Base-by-base conservation (phyloP, 2,329 filamentous ascomycete genomes). In the Emericellopsis cladophorae region DNA sequence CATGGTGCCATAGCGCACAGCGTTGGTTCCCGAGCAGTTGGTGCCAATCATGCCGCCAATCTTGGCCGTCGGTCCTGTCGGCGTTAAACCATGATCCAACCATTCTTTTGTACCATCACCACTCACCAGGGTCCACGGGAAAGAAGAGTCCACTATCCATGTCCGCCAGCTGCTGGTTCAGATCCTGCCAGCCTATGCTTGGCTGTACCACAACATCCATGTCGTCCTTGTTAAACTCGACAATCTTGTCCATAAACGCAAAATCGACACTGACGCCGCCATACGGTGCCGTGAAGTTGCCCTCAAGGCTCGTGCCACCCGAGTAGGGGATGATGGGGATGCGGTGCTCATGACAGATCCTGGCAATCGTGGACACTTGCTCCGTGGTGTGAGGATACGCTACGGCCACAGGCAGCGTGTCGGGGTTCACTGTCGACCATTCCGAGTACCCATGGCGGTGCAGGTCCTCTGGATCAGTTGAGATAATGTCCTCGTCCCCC, bases 161-260 rank as follows among this genome's bases (percentile, higher is more conserved):
- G 52, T 84, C 78, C 38, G 78, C 70, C 36, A 80, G 57, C 50
- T 76, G 64, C 48, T 82, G 77, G 52, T 95, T 95, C 43, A 95
- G 64, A 40, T 84, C 78, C 72, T 93, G 88, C 88, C 88, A 95
- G n/a, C 83, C 81, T 9, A 95, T 81, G 7, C 84, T 84, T 4
- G 89, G 89, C 57, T 95, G 89, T 4, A 95, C 87, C 5, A 94
- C 84, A 39, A 95, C 72, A 51, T 95, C 89, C 84, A 95, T 87
- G 56, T 95, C 89, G 4, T 85, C 81, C 49, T 84, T 80, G 57
- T 94, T 83, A 42, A 95, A 69, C 41, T 79, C 69, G 24, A 95
- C 50, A 22, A 95, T 82, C 51, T 79, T 68, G 56, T 94, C 82
- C 89, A 95, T 95, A 53, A 76, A 77, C 1, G 78, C 76, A 57